Evolutionary conservation across 2,329 filamentous ascomycete genomes (phyloP).

Genomic region (Microdochium trichocladiopsis): DNA sequence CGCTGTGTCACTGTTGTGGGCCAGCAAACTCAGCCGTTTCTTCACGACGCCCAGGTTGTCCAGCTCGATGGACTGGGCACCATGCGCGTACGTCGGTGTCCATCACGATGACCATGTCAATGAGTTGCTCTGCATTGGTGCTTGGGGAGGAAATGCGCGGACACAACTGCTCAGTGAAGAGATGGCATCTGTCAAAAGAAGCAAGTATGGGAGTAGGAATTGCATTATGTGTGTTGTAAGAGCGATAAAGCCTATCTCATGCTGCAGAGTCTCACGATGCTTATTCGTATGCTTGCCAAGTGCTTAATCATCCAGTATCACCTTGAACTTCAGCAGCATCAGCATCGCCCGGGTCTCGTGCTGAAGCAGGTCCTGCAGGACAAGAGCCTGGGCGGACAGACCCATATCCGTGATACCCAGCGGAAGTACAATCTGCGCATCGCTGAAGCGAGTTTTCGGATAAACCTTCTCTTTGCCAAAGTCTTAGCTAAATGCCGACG

Average conservation of each 20-base stretch:
- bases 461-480: slow-evolving; percentile 38
- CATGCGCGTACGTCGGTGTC: slow-evolving; percentile 42
- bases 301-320: no score
- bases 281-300: no score
- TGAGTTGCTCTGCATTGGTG: slow-evolving; percentile 30
- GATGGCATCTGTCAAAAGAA: no score
- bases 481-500: slow-evolving; percentile 64
- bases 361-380: slow-evolving; percentile 51
- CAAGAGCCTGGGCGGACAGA: slow-evolving; percentile 40
- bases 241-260: no score
- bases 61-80: slow-evolving; percentile 61
- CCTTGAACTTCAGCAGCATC: no score
- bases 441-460: slow-evolving; percentile 60
- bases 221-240: no score
- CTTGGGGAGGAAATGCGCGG: slow-evolving; percentile 3
- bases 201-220: no score
- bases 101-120: slow-evolving; percentile 34
- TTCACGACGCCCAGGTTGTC: slow-evolving; percentile 46
- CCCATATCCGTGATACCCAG: slow-evolving; percentile 48
- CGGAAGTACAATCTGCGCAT: slow-evolving; percentile 52
- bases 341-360: slow-evolving; percentile 36
- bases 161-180: neutral
- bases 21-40: slow-evolving; percentile 39
- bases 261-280: no score
- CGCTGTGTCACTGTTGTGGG: slow-evolving; percentile 16